Conservation (phyloP, 2,329 filamentous ascomycete genomes). For the Diplodia intermedia region DNA sequence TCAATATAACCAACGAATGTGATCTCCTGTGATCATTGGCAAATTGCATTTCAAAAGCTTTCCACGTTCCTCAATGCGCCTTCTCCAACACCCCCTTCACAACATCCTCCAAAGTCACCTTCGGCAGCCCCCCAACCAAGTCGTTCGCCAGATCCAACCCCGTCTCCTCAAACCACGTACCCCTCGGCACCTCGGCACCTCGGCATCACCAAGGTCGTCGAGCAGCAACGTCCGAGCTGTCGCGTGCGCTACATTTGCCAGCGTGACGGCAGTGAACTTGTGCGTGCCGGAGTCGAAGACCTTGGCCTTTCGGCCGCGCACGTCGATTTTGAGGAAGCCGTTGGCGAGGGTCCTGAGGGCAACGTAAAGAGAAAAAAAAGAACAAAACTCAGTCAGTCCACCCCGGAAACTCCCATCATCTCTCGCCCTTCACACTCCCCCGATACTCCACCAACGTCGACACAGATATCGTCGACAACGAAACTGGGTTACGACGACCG, state of each 20-base stretch:
- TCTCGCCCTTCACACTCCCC: not conserved
- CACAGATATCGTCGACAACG: too few relatives aligned
- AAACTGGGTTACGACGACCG: too few relatives aligned
- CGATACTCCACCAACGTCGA: too few relatives aligned
- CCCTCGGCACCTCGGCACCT: slow-evolving; percentile 36
- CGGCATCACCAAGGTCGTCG: slow-evolving; percentile 35
- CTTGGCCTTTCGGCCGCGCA: slow-evolving; percentile 36
- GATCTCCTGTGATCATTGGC: not conserved
- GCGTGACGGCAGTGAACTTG: slow-evolving; percentile 37
- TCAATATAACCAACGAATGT: not conserved
- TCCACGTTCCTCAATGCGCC: not conserved
- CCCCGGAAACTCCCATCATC: too few relatives aligned
- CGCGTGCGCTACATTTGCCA: slow-evolving; percentile 37
- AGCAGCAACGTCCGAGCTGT: slow-evolving; percentile 35
- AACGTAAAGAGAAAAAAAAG: too few relatives aligned
- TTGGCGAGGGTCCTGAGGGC: slow-evolving; percentile 36
- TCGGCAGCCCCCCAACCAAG: slow-evolving; percentile 37
- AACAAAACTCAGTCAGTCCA: too few relatives aligned
- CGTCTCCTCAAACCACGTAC: slow-evolving; percentile 37
- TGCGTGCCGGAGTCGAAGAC: slow-evolving; percentile 38
- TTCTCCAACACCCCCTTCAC: slow-evolving; percentile 35
- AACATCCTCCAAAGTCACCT: slow-evolving; percentile 37
- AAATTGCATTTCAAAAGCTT: not conserved
- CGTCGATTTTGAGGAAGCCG: slow-evolving; percentile 39
- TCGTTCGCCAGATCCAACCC: slow-evolving; percentile 39